Percentiles rank a stretch among this genome's conserved stretches.
phyloP scores from a whole-genome alignment of 2,329 filamentous ascomycete species.

The Hypoxylon sp. region DNA sequence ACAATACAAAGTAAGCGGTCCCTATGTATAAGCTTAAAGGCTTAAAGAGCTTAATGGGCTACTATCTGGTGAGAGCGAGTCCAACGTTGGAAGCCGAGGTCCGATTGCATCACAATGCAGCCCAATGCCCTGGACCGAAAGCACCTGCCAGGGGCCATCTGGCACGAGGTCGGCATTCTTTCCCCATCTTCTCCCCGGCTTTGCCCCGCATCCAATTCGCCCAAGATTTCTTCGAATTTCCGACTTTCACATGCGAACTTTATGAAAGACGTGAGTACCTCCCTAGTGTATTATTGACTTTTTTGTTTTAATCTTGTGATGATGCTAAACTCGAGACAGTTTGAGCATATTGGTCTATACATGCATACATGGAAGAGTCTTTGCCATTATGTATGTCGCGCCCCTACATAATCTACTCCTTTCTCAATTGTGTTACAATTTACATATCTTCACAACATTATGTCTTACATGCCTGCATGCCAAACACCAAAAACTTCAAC shows the following conservation, averaged over 20 bases:
- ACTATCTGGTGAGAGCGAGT: slow-evolving; percentile 16
- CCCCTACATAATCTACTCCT: neutral
- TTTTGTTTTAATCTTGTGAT: slow-evolving; percentile 1
- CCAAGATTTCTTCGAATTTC: slow-evolving; percentile 10
- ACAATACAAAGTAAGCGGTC: slow-evolving; percentile 1
- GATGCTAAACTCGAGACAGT: neutral
- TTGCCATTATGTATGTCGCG: slow-evolving; percentile 3
- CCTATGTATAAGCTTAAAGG: slow-evolving; percentile 32
- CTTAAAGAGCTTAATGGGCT: too few relatives aligned
- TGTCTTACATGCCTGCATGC: slow-evolving; percentile 7
- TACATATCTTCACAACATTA: neutral
- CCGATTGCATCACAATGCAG: slow-evolving; percentile 52
- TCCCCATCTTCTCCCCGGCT: slow-evolving; percentile 34
- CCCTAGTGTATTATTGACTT: too few relatives aligned
- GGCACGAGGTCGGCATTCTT: slow-evolving; percentile 38
- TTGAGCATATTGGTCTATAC: neutral
- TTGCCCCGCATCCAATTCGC: slow-evolving; percentile 39
- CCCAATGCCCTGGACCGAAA: slow-evolving; percentile 22
- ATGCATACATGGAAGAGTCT: neutral
- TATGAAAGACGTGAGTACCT: neutral
- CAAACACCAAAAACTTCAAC: neutral
- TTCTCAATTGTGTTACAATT: neutral
- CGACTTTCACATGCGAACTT: slow-evolving; percentile 38
- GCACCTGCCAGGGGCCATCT: slow-evolving; percentile 27
- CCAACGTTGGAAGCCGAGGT: slow-evolving; percentile 49